Conservation (phyloP, 1,284 basidiomycete species). For the Amylostereum areolatum region DNA sequence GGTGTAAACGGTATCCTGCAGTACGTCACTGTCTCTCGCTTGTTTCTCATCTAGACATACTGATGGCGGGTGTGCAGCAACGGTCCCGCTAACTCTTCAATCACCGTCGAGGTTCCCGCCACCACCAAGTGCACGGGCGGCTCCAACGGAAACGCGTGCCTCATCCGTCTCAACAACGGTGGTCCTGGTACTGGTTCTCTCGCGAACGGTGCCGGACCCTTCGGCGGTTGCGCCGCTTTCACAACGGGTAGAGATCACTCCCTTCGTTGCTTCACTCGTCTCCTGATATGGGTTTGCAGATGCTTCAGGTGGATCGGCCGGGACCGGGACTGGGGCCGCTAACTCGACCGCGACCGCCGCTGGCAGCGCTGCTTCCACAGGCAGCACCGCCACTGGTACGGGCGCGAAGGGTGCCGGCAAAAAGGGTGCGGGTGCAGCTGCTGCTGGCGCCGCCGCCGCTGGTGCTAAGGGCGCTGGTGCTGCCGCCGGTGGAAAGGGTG, state of each 20-base stretch:
- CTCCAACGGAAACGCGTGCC: neutral
- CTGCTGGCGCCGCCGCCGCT: neutral
- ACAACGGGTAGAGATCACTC: neutral
- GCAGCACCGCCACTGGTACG: neutral
- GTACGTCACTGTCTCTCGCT: neutral
- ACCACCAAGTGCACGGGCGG: neutral
- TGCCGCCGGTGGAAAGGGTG: neutral
- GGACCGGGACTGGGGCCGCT: neutral
- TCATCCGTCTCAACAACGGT: conserved; percentile 5
- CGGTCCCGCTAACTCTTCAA: conserved; percentile 1
- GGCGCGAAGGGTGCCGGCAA: too few species aligned
- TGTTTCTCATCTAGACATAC: neutral
- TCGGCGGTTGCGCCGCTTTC: neutral
- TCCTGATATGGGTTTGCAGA: neutral
- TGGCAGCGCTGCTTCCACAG: neutral
- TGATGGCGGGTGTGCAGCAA: neutral
- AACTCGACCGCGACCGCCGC: neutral
- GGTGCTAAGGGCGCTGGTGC: neutral
- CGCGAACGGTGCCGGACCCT: conserved; percentile 5
- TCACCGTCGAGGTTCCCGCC: conserved; percentile 1
- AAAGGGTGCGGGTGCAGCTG: neutral
- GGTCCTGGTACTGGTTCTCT: neutral
- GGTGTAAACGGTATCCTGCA: conserved; percentile 5
- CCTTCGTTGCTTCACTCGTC: neutral
- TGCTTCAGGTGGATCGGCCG: neutral